These are phyloP conservation scores for Corymbia calophylla DNA, from an alignment of 441 rosid species.

Conservation along the genomic window DNA sequence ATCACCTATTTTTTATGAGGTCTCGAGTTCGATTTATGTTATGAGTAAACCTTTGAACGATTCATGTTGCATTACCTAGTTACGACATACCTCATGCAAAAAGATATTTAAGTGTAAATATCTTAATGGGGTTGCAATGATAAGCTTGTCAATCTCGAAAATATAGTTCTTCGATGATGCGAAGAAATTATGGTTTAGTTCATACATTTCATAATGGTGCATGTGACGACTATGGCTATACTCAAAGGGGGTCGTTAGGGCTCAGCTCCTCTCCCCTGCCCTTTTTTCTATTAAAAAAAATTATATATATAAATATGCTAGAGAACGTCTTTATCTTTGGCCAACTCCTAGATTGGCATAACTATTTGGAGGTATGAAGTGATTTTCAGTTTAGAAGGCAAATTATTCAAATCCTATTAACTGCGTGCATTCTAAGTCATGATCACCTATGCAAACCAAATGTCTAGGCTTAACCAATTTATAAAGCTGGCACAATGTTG, in stretches of 20 bases:
- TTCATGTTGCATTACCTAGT: accelerated
- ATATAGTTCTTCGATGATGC: accelerated
- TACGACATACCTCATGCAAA: background rate
- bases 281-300: background rate
- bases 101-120: background rate
- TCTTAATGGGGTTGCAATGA: accelerated
- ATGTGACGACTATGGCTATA: background rate
- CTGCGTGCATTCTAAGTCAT: background rate
- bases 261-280: background rate
- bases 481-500: background rate
- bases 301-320: background rate
- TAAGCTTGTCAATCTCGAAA: background rate
- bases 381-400: background rate
- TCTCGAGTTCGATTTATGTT: background rate
- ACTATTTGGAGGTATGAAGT: background rate
- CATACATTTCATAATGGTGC: background rate
- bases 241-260: background rate
- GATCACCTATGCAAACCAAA: background rate
- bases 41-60: accelerated
- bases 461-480: background rate
- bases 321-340: background rate
- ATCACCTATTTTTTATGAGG: background rate
- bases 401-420: background rate
- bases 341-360: background rate
- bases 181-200: background rate